Percentiles rank a stretch among this genome's conserved stretches.
Evolutionary conservation across 345 rosid genomes (phyloP).

Genomic region (Acer saccharum): DNA sequence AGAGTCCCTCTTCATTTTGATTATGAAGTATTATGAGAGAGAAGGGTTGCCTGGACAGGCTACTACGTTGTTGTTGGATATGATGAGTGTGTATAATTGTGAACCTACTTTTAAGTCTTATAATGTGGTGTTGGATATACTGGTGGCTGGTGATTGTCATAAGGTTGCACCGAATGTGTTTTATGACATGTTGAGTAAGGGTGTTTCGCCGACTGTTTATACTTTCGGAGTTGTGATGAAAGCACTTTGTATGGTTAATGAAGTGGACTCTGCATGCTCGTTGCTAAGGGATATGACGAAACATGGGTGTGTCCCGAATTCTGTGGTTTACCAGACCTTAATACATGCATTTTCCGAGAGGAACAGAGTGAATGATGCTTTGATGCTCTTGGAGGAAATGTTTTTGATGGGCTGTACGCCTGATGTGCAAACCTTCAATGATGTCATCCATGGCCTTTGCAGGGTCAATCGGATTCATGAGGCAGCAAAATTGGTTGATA

Average conservation of each 20-base stretch:
- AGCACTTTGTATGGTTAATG: conserved; percentile 68
- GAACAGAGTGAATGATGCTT: conserved; percentile 65
- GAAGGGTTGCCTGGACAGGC: conserved; percentile 82
- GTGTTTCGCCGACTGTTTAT: conserved; percentile 64
- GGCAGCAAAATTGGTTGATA: conserved; percentile 33
- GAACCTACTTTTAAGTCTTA: conserved; percentile 70
- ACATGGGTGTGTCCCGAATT: conserved; percentile 86
- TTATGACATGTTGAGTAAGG: conserved; percentile 76
- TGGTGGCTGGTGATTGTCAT: conserved; percentile 59
- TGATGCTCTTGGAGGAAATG: conserved; percentile 82
- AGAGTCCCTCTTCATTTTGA: conserved; percentile 69
- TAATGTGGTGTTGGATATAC: conserved; percentile 65
- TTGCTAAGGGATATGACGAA: conserved; percentile 79
- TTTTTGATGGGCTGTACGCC: conserved; percentile 79
- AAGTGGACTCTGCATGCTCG: conserved; percentile 71
- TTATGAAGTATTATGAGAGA: conserved; percentile 69
- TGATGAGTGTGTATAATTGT: conserved; percentile 59
- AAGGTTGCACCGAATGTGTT: conserved; percentile 72
- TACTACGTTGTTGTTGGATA: conserved; percentile 73
- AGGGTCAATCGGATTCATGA: conserved; percentile 63
- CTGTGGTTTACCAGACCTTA: conserved; percentile 71
- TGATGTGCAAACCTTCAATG: conserved; percentile 81
- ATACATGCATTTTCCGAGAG: conserved; percentile 72
- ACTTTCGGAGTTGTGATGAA: conserved; percentile 78
- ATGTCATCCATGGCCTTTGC: conserved; percentile 69